phyloP scores from a whole-genome alignment of 768 basidiomycete species.

The Lactifluus pinguis region DNA sequence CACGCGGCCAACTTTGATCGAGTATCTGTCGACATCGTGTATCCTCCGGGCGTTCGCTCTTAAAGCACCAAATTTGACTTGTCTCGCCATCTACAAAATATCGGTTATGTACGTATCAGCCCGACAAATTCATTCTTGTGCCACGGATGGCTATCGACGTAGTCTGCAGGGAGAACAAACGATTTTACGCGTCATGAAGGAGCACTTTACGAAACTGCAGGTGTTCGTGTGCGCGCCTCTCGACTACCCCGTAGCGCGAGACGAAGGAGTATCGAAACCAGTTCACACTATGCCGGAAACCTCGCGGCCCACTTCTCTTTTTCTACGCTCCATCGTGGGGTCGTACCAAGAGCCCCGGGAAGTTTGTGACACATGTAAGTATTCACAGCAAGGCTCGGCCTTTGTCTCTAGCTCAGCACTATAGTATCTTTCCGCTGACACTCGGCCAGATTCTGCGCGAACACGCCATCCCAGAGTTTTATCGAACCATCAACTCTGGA shows the following conservation, averaged over 20 bases:
- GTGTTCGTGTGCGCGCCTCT: slow-evolving; percentile 17
- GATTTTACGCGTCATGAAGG: slow-evolving; percentile 9
- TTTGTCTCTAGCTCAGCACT: slow-evolving; percentile 59
- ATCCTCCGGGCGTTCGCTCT: slow-evolving; percentile 8
- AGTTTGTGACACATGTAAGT: slow-evolving; percentile 44
- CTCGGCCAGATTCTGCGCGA: slow-evolving; percentile 81
- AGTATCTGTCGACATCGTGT: slow-evolving; percentile 10
- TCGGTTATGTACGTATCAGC: slow-evolving; percentile 11
- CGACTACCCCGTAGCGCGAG: neutral
- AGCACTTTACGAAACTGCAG: slow-evolving; percentile 10
- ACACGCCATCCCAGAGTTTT: slow-evolving; percentile 80
- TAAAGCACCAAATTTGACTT: slow-evolving; percentile 3
- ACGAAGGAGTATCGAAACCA: slow-evolving; percentile 40
- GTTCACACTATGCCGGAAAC: slow-evolving; percentile 55
- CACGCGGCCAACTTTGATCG: neutral
- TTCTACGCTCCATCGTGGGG: slow-evolving; percentile 48
- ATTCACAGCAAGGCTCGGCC: neutral
- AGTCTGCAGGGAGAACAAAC: slow-evolving; percentile 18
- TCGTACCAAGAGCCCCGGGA: slow-evolving; percentile 46
- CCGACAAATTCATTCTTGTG: neutral
- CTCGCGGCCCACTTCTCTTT: slow-evolving; percentile 78
- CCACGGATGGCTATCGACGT: neutral
- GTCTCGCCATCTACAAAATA: slow-evolving; percentile 13
- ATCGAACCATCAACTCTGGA: slow-evolving; percentile 84
- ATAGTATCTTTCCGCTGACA: slow-evolving; percentile 76